Conservation (phyloP, 1,284 basidiomycete species). For the Trametes hirsuta region DNA sequence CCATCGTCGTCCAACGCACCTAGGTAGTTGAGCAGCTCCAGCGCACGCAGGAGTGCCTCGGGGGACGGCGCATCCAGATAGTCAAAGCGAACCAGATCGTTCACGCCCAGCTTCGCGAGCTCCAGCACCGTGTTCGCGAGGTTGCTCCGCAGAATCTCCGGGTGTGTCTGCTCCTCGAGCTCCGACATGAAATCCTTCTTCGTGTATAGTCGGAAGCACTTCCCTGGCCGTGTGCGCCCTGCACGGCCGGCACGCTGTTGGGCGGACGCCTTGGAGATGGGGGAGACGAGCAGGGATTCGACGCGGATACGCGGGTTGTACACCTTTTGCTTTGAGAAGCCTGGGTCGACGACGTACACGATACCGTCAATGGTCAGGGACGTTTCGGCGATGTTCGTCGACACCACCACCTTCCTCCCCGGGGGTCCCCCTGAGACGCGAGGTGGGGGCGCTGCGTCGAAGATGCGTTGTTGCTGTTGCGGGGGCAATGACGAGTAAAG, state of each 20-base stretch:
- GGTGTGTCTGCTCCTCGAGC: slow-evolving; percentile 95
- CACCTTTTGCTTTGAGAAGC: slow-evolving; percentile 96
- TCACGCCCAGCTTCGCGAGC: slow-evolving; percentile 92
- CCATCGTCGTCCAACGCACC: slow-evolving; percentile 95
- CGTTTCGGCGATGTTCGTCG: slow-evolving; percentile 98
- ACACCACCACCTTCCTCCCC: slow-evolving; percentile 93
- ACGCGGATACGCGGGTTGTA: slow-evolving; percentile 97
- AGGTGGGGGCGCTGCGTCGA: slow-evolving; percentile 81
- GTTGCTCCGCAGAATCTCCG: slow-evolving; percentile 93
- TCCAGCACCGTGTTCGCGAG: slow-evolving; percentile 94
- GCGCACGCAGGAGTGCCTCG: slow-evolving; percentile 96
- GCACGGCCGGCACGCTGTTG: slow-evolving; percentile 97
- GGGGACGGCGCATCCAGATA: slow-evolving; percentile 97
- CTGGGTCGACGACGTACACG: slow-evolving; percentile 98
- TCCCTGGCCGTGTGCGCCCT: slow-evolving; percentile 93
- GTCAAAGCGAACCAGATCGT: slow-evolving; percentile 90
- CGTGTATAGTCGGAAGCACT: slow-evolving; percentile 97
- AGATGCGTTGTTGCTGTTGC: slow-evolving; percentile 93
- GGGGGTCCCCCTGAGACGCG: slow-evolving; percentile 71
- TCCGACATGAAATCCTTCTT: slow-evolving; percentile 97
- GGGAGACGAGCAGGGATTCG: slow-evolving; percentile 91
- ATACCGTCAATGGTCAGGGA: slow-evolving; percentile 98
- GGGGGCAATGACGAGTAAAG: slow-evolving; percentile 67
- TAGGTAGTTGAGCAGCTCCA: slow-evolving; percentile 94
- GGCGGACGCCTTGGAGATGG: slow-evolving; percentile 96